Percentiles rank a stretch among this genome's conserved stretches.
phyloP scores from a whole-genome alignment of 345 rosid genomes.

The Hevea brasiliensis region DNA sequence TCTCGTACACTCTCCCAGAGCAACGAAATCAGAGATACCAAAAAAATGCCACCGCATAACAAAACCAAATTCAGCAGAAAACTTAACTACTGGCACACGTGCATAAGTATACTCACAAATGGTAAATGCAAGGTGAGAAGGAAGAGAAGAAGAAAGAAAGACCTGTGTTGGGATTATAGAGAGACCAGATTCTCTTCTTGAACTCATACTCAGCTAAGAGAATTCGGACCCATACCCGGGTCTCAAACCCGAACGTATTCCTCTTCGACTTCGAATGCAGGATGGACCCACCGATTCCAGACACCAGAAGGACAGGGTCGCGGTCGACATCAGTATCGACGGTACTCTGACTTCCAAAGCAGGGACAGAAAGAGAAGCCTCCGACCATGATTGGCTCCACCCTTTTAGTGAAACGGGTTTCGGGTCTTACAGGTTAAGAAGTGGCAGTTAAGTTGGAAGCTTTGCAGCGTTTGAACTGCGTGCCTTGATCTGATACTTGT shows the following conservation, averaged over 20 bases:
- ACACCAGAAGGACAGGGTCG: conserved; percentile 70
- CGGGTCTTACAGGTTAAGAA: neutral
- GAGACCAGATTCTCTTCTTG: conserved; percentile 75
- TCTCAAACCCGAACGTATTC: conserved; percentile 48
- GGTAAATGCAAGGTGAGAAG: neutral
- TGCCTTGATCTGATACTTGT: neutral
- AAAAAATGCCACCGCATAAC: neutral
- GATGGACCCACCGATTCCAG: conserved; percentile 80
- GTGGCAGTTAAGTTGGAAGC: neutral
- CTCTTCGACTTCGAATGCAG: conserved; percentile 56
- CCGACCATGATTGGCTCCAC: conserved; percentile 6
- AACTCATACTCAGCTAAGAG: conserved; percentile 76
- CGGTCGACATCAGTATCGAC: conserved; percentile 31
- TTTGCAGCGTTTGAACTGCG: neutral
- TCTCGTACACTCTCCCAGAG: neutral
- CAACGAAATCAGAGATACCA: conserved; percentile 7
- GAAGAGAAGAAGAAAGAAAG: conserved; percentile 16
- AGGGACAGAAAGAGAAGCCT: conserved; percentile 45
- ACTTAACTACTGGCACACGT: no score
- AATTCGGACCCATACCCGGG: conserved; percentile 86
- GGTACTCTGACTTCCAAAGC: conserved; percentile 39
- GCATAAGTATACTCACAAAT: no score
- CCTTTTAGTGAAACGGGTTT: neutral
- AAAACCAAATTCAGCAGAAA: neutral
- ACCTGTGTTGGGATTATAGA: conserved; percentile 79